Evolutionary conservation across 352 stramenopile species (phyloP).

Genomic region (Phytophthora meadii): DNA sequence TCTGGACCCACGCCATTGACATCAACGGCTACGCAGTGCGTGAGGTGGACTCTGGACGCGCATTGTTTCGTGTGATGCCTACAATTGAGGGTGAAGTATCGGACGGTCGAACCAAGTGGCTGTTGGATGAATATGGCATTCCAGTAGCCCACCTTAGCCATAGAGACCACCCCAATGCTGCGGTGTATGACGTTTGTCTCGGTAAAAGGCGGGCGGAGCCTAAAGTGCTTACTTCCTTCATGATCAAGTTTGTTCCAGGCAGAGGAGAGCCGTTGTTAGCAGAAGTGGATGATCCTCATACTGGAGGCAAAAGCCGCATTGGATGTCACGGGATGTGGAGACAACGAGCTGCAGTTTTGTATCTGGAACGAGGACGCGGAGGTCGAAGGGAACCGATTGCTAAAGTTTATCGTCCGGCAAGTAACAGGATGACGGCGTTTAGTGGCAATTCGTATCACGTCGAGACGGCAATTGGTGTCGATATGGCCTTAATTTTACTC

Average conservation of each 20-base stretch:
- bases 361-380: constrained; percentile 35
- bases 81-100: constrained; percentile 28
- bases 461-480: constrained; percentile 44
- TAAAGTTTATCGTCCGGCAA: constrained; percentile 43
- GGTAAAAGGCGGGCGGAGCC: constrained; percentile 36
- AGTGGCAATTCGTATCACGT: constrained; percentile 38
- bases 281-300: constrained; percentile 42
- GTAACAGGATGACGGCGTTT: constrained; percentile 28
- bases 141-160: constrained; percentile 38
- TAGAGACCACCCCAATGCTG: constrained; percentile 15
- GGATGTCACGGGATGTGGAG: constrained; percentile 44
- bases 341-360: constrained; percentile 42
- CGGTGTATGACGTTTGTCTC: constrained; percentile 44
- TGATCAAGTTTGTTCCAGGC: constrained; percentile 43
- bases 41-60: constrained; percentile 34
- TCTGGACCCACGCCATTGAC: constrained; percentile 43
- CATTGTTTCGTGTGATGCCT: constrained; percentile 43
- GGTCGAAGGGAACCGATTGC: constrained; percentile 39
- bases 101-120: constrained; percentile 43
- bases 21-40: constrained; percentile 40
- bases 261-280: constrained; percentile 40
- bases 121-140: constrained; percentile 51
- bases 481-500: constrained; percentile 40
- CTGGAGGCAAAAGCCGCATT: constrained; percentile 39
- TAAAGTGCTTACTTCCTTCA: constrained; percentile 39